Evolutionary conservation across 1,139 yeast genomes (phyloP), one percentile per base, ranked within the genome.

Genomic region (Sugiyamaella paludigena): DNA sequence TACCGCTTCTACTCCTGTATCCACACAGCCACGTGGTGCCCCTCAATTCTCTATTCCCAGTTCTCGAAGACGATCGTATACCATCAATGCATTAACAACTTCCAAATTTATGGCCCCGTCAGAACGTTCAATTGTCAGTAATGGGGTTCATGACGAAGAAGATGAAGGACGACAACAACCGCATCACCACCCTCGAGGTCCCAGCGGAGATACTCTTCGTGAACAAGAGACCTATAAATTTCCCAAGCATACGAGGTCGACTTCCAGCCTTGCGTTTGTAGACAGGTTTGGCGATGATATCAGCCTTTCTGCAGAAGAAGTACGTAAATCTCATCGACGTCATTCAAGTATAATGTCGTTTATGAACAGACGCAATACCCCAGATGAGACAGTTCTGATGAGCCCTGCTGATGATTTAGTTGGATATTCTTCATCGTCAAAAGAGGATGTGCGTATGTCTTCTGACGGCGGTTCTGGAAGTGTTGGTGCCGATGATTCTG

Each of bases 311-410:
- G 43, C 51, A 8, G 48, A 47, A 5, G 53, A 50, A 11, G 52
- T 33, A 2, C 38, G 53, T 27, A 51, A 47, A 39, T 44, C 48
- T 6, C 59, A 56, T 36, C 52, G 59, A 5, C 51, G 59, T 15
- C 59, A 56, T 36, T 56, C 59, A 2, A 49, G 55, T 32, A 54
- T 56, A 7, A 33, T 56, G 52, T 52, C 57, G 8, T 50, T 53
- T 37, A 36, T 52, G 47, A 44, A 54, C 39, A 40, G 39, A 12
- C 48, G 32, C 11, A 35, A 39, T 9, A 35, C 45, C 7, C 24
- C 24, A 19, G 24, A 19, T 19, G 24, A 5, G 24, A 4, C 24
- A 41, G 40, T 27, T 11, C 36, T 43, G n/a, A 37, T 43, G 10
- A 32, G 29, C 30, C 41, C 43, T 4, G 31, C 38, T 24, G 47